These are phyloP conservation scores for Rhododendron simsii DNA, from an alignment of 148 eudicot species.

Conservation along the genomic window DNA sequence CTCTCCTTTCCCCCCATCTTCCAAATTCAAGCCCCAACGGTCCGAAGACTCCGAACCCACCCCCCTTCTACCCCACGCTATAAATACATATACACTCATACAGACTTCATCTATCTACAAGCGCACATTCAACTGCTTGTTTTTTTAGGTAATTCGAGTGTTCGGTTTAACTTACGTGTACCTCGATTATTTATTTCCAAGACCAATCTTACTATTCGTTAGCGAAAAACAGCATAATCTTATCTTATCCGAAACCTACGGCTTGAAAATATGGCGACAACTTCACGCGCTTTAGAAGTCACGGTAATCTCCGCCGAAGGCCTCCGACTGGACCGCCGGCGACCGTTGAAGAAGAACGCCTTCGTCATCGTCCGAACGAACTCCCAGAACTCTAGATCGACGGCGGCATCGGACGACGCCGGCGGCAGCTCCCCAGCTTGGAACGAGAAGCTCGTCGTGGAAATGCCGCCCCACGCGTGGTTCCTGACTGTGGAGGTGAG, in stretches of 20 bases:
- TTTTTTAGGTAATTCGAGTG: neutral
- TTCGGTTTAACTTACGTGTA: too few relatives aligned
- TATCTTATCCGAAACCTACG: neutral
- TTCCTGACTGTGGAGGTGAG: conserved; percentile 41
- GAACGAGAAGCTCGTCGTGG: conserved; percentile 41
- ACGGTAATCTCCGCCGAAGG: conserved; percentile 46
- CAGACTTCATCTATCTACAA: neutral
- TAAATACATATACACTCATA: neutral
- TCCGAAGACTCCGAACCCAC: too few relatives aligned
- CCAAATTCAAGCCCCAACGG: neutral
- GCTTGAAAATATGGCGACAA: neutral
- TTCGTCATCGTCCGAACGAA: conserved; percentile 36
- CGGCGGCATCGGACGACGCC: conserved; percentile 17
- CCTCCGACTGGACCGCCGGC: conserved; percentile 15
- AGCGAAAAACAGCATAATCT: neutral
- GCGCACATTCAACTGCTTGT: too few relatives aligned
- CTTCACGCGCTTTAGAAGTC: conserved; percentile 28
- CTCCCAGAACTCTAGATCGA: conserved; percentile 2
- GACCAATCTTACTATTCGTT: neutral
- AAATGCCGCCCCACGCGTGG: conserved; percentile 29
- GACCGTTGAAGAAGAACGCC: conserved; percentile 27
- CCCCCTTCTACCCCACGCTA: neutral
- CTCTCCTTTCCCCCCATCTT: neutral
- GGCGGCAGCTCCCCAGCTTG: conserved; percentile 45
- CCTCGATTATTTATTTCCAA: too few relatives aligned